These are phyloP conservation scores for Trichoderma lentiforme DNA, from an alignment of 2,329 filamentous ascomycete species.

Conservation along the genomic window DNA sequence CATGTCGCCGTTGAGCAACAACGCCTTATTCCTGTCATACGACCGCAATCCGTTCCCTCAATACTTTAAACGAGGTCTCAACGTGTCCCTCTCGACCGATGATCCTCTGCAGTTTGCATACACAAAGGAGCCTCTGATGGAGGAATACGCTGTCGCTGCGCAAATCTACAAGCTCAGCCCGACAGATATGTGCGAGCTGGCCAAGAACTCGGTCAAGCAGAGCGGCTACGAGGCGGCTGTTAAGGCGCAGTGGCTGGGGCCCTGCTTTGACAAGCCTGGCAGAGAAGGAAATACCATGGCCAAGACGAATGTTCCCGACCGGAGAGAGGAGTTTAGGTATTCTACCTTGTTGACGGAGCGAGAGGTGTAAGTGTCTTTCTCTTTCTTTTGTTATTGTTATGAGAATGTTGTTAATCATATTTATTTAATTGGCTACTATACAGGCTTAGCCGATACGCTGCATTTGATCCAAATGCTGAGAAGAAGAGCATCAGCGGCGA, in stretches of 20 bases:
- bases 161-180: conserved; percentile 98
- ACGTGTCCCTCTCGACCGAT: conserved; percentile 94
- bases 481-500: background rate
- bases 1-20: conserved; percentile 99
- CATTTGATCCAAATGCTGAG: conserved; percentile 28
- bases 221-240: conserved; percentile 87
- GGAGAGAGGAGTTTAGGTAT: conserved; percentile 83
- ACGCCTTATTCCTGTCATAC: conserved; percentile 92
- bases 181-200: conserved; percentile 97
- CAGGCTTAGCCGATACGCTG: conserved; percentile 44
- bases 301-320: conserved; percentile 94
- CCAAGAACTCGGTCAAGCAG: conserved; percentile 92
- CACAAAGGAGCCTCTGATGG: conserved; percentile 95
- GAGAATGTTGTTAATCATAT: background rate
- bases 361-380: conserved; percentile 62
- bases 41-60: conserved; percentile 94
- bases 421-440: background rate
- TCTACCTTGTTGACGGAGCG: conserved; percentile 82
- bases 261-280: conserved; percentile 72
- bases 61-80: conserved; percentile 92
- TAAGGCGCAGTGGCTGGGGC: conserved; percentile 89
- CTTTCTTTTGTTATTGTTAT: background rate
- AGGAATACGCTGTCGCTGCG: conserved; percentile 95
- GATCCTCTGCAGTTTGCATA: conserved; percentile 97
- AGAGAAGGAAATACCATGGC: conserved; percentile 85